Conservation (phyloP, 2,329 filamentous ascomycete genomes). For the Aspergillus felis region DNA sequence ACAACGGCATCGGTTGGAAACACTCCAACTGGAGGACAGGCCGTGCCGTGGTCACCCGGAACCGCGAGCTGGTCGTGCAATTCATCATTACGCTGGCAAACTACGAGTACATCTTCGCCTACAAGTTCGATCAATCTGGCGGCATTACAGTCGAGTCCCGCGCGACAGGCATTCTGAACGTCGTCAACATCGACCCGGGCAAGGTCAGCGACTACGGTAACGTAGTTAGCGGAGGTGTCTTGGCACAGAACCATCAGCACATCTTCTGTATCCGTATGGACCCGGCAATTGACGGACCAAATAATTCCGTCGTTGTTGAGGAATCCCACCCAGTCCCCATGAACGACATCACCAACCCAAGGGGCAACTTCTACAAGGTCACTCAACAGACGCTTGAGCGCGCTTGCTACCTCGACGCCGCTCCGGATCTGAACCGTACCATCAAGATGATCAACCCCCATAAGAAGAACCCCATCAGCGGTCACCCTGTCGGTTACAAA, state of each 20-base stretch:
- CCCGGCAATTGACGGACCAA: conserved; percentile 54
- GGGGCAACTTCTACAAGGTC: conserved; percentile 50
- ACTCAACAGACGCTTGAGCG: conserved; percentile 44
- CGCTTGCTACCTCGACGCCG: conserved; percentile 47
- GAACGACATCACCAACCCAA: conserved; percentile 49
- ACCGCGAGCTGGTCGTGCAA: conserved; percentile 60
- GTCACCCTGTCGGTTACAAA: conserved; percentile 53
- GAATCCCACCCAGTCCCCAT: conserved; percentile 58
- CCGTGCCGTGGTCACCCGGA: conserved; percentile 57
- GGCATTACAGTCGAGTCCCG: conserved; percentile 62
- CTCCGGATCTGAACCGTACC: conserved; percentile 42
- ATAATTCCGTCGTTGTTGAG: conserved; percentile 53
- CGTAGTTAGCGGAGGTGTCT: conserved; percentile 61
- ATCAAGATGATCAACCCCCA: conserved; percentile 57
- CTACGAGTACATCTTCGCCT: conserved; percentile 48
- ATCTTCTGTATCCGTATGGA: conserved; percentile 67
- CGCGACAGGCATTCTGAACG: conserved; percentile 64
- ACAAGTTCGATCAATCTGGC: conserved; percentile 51
- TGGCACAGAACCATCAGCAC: conserved; percentile 69
- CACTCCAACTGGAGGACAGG: conserved; percentile 66
- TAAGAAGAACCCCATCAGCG: conserved; percentile 52
- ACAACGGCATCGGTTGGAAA: conserved; percentile 64
- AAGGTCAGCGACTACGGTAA: conserved; percentile 62
- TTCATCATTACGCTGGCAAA: conserved; percentile 63
- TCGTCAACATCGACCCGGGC: conserved; percentile 59